Evolutionary conservation across 2,329 filamentous ascomycete species (phyloP), one percentile per base, ranked within the genome.

Genomic region (Emergomyces africanus): DNA sequence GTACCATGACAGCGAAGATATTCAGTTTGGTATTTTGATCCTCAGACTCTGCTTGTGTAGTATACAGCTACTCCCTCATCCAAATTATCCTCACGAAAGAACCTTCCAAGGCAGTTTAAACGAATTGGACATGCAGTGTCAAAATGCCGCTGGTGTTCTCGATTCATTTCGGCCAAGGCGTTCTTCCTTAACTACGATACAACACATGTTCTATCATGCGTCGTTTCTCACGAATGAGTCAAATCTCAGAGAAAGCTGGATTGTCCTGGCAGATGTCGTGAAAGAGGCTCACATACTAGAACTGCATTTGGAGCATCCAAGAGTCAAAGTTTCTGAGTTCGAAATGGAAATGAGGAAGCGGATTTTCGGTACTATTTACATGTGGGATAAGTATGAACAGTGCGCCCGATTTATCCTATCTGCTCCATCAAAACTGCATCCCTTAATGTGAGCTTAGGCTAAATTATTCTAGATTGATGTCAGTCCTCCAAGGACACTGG

Each of bases 321-420:
- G 15, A 12, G 28, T 44, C 15, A 44, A 55, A 30, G 37, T 42
- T 55, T 42, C 37, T 10, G 54, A 55, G 15, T 55, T 55, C 23
- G 54, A 55, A 55, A 55, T 55, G 54, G 54, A 55, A 44, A 55
- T 55, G 54, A 42, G 54, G 15, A 55, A 25, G 28, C 37, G 54
- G 44, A 33, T 55, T 20, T 55, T 55, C 20, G 54, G 54, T 33
- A 55, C 54, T 5, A 46, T 55, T 3, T 33, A 55, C n/a, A 55
- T 55, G 54, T 55, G 54, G 54, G 54, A 55, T 55, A 55, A 35
- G 54, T 55, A 55, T 55, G 54, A 25, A 28, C 44, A 48, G 44
- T 48, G 44, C 9, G 3, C 44, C 28, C 54, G n/a, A 25, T 20
- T 55, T n/a, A 39, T 12, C 30, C 15, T 15, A 39, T 25, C 18